Percentiles rank a stretch among this genome's conserved stretches.
These are phyloP conservation scores for Kodamaea kakaduensis DNA, from an alignment of 805 yeast species.

Conservation along the genomic window DNA sequence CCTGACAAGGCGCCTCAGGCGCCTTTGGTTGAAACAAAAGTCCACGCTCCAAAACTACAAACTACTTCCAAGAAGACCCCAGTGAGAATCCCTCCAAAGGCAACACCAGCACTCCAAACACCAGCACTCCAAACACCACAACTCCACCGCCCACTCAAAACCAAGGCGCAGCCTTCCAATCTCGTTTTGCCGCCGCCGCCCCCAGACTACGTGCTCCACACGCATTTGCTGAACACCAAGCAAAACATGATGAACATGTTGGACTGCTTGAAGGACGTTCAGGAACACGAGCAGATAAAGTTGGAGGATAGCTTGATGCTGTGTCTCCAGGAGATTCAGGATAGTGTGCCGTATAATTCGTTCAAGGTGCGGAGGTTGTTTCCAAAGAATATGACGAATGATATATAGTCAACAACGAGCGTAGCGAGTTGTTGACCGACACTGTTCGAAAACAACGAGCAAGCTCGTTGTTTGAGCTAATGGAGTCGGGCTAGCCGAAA, in stretches of 20 bases:
- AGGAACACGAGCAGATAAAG: slow-evolving; percentile 4
- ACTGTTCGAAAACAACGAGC: too few species aligned
- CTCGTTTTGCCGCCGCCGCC: slow-evolving; percentile 6
- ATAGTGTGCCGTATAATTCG: slow-evolving; percentile 7
- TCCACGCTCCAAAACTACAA: too few species aligned
- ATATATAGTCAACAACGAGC: too few species aligned
- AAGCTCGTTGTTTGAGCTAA: too few species aligned
- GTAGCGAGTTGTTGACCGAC: too few species aligned
- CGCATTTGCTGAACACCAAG: slow-evolving; percentile 1
- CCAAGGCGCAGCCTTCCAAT: background rate
- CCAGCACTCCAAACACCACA: background rate
- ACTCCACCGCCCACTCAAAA: too few species aligned
- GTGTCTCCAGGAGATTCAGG: slow-evolving; percentile 3
- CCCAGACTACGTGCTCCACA: slow-evolving; percentile 8
- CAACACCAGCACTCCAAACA: too few species aligned
- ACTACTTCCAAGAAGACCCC: too few species aligned
- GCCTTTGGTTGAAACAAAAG: too few species aligned
- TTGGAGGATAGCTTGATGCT: slow-evolving; percentile 4
- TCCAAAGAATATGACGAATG: slow-evolving; percentile 6
- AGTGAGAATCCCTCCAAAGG: too few species aligned
- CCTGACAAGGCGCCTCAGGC: too few species aligned
- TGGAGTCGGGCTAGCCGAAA: too few species aligned
- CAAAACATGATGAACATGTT: slow-evolving; percentile 9
- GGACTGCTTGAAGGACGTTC: slow-evolving; percentile 10
- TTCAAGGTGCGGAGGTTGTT: slow-evolving; percentile 7